Conservation (phyloP, 78 protist genomes). For the Dictyostelium capitatum region DNA sequence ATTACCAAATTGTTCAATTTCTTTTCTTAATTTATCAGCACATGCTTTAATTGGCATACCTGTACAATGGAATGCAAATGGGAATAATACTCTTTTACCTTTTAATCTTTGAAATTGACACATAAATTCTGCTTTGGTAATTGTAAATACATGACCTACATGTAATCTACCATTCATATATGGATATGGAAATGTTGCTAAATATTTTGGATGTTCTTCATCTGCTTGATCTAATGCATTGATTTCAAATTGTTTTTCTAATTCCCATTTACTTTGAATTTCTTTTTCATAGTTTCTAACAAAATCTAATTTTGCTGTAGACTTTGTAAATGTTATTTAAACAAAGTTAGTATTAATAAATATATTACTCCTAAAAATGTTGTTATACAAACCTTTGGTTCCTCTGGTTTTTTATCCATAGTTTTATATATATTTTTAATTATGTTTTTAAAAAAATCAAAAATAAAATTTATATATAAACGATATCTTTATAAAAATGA, state of each 20-base stretch:
- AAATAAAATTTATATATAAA: too few species aligned
- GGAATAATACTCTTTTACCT: slow-evolving; percentile 97
- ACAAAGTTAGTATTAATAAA: too few species aligned
- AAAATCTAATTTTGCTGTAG: slow-evolving; percentile 86
- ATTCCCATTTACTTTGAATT: slow-evolving; percentile 83
- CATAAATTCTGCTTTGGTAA: slow-evolving; percentile 99
- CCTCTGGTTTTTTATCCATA: too few species aligned
- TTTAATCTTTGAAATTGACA: slow-evolving; percentile 95
- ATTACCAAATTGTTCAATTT: slow-evolving; percentile 89
- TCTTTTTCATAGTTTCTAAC: slow-evolving; percentile 80
- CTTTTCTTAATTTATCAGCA: slow-evolving; percentile 94
- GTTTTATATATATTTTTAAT: too few species aligned
- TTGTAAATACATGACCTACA: slow-evolving; percentile 99
- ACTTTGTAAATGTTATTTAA: too few species aligned
- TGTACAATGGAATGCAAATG: slow-evolving; percentile 99
- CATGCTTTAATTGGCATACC: slow-evolving; percentile 99
- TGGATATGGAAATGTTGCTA: slow-evolving; percentile 95
- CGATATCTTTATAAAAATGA: too few species aligned
- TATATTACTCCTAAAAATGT: too few species aligned
- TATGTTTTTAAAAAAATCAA: too few species aligned
- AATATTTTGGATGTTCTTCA: slow-evolving; percentile 71
- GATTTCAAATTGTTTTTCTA: slow-evolving; percentile 50
- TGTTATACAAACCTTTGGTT: too few species aligned
- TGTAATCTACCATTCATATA: slow-evolving; percentile 99
- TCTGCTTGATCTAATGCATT: slow-evolving; percentile 72